Percentiles rank a stretch among this genome's conserved stretches.
phyloP scores from a whole-genome alignment of 139 green algal species.

The Volvox reticuliferus region DNA sequence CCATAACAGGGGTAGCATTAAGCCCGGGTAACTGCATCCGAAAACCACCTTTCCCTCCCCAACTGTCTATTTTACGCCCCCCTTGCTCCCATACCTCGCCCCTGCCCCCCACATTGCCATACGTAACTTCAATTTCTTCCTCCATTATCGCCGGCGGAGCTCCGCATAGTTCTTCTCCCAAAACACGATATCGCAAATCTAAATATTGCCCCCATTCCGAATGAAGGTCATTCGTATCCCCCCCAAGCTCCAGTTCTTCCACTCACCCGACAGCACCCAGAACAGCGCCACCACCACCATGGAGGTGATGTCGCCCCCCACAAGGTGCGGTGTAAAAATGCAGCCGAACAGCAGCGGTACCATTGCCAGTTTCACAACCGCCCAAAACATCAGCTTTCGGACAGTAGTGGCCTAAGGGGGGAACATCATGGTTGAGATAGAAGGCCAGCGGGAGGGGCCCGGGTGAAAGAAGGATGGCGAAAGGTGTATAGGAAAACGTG shows the following conservation, averaged over 20 bases:
- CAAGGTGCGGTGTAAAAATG: slow-evolving; percentile 51
- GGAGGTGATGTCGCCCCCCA: slow-evolving; percentile 52
- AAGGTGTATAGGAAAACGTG: neutral
- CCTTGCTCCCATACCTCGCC: too few relatives aligned
- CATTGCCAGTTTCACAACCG: slow-evolving; percentile 56
- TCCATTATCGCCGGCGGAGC: too few relatives aligned
- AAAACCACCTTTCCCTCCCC: too few relatives aligned
- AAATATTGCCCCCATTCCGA: too few relatives aligned
- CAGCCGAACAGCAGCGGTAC: slow-evolving; percentile 52
- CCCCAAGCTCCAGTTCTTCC: neutral
- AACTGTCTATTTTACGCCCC: too few relatives aligned
- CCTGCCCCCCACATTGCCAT: too few relatives aligned
- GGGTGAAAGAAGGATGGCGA: neutral
- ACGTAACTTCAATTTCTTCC: too few relatives aligned
- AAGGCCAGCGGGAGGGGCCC: neutral
- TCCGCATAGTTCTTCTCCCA: too few relatives aligned
- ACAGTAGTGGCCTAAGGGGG: slow-evolving; percentile 33
- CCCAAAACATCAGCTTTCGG: slow-evolving; percentile 49
- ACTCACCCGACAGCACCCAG: slow-evolving; percentile 69
- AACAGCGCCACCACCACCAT: slow-evolving; percentile 54
- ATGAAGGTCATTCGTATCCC: too few relatives aligned
- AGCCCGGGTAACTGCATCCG: too few relatives aligned
- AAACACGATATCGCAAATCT: too few relatives aligned
- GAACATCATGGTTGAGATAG: neutral
- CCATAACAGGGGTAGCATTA: too few relatives aligned